Evolutionary conservation across 805 yeast species (phyloP).

Genomic region (Teunomyces funiuensis): DNA sequence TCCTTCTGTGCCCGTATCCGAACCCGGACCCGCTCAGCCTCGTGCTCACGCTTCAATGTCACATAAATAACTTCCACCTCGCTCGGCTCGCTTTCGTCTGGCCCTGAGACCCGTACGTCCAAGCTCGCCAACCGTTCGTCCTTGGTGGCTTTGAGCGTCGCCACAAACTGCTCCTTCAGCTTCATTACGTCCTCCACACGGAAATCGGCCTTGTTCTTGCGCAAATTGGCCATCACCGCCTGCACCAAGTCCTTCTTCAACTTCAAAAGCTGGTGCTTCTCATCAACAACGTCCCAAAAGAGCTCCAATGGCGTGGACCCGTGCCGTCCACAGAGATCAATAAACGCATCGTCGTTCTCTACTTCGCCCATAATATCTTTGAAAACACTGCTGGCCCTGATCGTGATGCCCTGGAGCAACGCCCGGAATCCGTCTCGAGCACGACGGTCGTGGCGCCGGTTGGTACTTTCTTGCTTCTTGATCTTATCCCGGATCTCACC

Average conservation of each 20-base stretch:
- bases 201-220: conserved; percentile 13
- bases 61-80: conserved; percentile 31
- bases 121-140: conserved; percentile 31
- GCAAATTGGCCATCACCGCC: conserved; percentile 43
- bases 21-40: conserved; percentile 10
- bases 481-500: conserved; percentile 21
- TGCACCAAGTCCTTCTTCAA: conserved; percentile 61
- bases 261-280: conserved; percentile 52
- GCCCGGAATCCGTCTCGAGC: conserved; percentile 60
- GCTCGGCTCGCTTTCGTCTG: conserved; percentile 13
- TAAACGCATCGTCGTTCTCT: conserved; percentile 56
- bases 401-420: conserved; percentile 44
- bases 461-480: conserved; percentile 29
- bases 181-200: conserved; percentile 13
- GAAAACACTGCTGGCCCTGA: conserved; percentile 59
- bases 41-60: conserved; percentile 24
- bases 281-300: conserved; percentile 72
- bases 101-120: conserved; percentile 15
- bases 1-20: conserved; percentile 11
- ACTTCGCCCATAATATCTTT: conserved; percentile 50
- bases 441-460: conserved; percentile 58
- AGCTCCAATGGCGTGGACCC: conserved; percentile 79
- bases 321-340: conserved; percentile 64
- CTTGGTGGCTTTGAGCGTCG: conserved; percentile 16
- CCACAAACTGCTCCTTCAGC: conserved; percentile 19